phyloP scores from a whole-genome alignment of 75 land plant species.

The Picea glauca region DNA sequence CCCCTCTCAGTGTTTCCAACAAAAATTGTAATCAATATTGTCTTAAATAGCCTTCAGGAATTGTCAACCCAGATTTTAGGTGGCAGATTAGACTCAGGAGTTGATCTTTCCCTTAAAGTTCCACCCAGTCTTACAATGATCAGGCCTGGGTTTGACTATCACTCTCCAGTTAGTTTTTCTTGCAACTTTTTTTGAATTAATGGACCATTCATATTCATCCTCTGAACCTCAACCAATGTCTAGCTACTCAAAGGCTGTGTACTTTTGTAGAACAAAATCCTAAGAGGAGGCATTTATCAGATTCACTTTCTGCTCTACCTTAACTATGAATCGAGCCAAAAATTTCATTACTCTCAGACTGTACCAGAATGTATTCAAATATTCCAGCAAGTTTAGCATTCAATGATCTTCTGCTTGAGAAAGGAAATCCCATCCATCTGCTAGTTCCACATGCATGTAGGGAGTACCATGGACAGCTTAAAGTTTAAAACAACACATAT shows the following conservation, averaged over 20 bases:
- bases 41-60: neutral
- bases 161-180: too few relatives aligned
- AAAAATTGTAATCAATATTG: neutral
- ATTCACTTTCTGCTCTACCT: too few relatives aligned
- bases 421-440: slow-evolving; percentile 67
- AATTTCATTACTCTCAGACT: neutral
- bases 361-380: neutral
- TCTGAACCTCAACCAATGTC: too few relatives aligned
- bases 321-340: too few relatives aligned
- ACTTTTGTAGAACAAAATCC: too few relatives aligned
- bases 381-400: neutral
- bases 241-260: too few relatives aligned
- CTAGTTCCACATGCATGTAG: slow-evolving; percentile 90
- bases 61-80: neutral
- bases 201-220: too few relatives aligned
- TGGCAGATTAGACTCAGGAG: neutral
- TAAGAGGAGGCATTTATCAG: too few relatives aligned
- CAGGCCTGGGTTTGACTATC: neutral
- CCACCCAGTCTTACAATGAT: neutral
- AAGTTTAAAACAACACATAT: neutral
- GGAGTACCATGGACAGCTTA: slow-evolving; percentile 78
- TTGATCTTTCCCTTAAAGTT: neutral
- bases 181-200: too few relatives aligned
- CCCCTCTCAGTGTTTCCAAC: too few relatives aligned
- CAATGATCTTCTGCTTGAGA: slow-evolving; percentile 9